phyloP scores from a whole-genome alignment of 768 basidiomycete genomes.

The Fibroporia radiculosa region DNA sequence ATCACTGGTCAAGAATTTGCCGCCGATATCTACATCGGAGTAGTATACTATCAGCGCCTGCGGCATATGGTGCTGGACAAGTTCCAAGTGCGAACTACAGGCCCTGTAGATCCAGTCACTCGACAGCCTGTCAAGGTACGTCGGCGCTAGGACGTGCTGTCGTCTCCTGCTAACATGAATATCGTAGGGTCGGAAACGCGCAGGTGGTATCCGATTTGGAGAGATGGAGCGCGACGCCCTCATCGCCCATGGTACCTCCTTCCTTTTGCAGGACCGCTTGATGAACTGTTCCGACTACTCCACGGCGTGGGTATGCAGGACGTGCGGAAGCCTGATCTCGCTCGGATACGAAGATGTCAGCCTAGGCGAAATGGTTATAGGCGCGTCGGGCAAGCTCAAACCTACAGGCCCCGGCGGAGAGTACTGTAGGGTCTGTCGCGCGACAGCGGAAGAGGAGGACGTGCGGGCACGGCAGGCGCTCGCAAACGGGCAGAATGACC shows the following conservation, averaged over 20 bases:
- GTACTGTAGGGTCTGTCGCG: constrained; percentile 92
- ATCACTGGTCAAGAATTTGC: constrained; percentile 98
- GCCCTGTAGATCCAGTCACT: constrained; percentile 92
- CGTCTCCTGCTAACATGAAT: neutral
- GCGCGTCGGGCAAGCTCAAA: constrained; percentile 41
- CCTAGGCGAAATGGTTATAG: constrained; percentile 55
- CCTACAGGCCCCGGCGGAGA: constrained; percentile 77
- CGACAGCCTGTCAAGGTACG: constrained; percentile 93
- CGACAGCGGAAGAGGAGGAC: constrained; percentile 55
- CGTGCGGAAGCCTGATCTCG: constrained; percentile 92
- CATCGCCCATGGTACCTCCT: constrained; percentile 97
- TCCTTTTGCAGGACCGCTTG: constrained; percentile 93
- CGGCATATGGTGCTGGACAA: constrained; percentile 99
- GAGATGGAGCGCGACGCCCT: constrained; percentile 99
- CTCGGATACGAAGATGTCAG: constrained; percentile 90
- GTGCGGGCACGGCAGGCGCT: constrained; percentile 52
- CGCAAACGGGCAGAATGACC: constrained; percentile 44
- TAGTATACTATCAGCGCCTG: constrained; percentile 97
- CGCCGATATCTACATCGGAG: constrained; percentile 96
- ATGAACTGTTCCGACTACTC: constrained; percentile 99
- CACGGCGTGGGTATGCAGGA: constrained; percentile 97
- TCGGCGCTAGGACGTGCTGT: constrained; percentile 7
- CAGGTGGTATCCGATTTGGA: constrained; percentile 97
- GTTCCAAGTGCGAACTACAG: constrained; percentile 98
- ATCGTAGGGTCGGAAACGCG: constrained; percentile 83